A percentile compares a stretch with the other conserved stretches of the same genome.
These are phyloP conservation scores for Pholiota conissans DNA, from an alignment of 768 basidiomycete species.

Conservation along the genomic window DNA sequence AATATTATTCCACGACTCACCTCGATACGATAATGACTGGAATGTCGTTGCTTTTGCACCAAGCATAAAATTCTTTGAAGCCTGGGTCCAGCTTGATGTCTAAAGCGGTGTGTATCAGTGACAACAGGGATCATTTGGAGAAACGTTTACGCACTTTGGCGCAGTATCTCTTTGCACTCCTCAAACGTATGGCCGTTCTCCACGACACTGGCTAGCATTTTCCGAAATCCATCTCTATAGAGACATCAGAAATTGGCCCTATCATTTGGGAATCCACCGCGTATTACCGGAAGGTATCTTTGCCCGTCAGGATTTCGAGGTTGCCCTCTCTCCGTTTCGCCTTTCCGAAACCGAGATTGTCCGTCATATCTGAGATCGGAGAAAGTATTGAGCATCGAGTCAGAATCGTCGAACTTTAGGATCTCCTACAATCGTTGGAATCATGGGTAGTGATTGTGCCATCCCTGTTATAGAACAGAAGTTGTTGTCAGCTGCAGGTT, in stretches of 20 bases:
- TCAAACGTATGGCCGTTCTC: constrained; percentile 78
- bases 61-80: constrained; percentile 85
- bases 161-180: constrained; percentile 78
- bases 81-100: constrained; percentile 87
- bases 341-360: constrained; percentile 84
- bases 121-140: neutral
- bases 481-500: neutral
- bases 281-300: constrained; percentile 64
- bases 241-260: neutral
- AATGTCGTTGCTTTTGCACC: constrained; percentile 77
- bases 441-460: constrained; percentile 93
- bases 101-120: constrained; percentile 25
- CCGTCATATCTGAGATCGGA: constrained; percentile 69
- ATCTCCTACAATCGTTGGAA: constrained; percentile 82
- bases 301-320: constrained; percentile 65
- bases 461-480: constrained; percentile 54
- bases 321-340: constrained; percentile 75
- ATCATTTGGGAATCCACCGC: neutral
- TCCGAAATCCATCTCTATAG: constrained; percentile 79
- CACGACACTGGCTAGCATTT: constrained; percentile 82
- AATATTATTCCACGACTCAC: constrained; percentile 36
- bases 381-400: neutral
- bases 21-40: constrained; percentile 94
- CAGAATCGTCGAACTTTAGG: neutral
- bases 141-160: constrained; percentile 50